A percentile compares a stretch with the other conserved stretches of the same genome.
Evolutionary conservation across 257 asterid genomes (phyloP).

Genomic region (Cruciata laevipes): DNA sequence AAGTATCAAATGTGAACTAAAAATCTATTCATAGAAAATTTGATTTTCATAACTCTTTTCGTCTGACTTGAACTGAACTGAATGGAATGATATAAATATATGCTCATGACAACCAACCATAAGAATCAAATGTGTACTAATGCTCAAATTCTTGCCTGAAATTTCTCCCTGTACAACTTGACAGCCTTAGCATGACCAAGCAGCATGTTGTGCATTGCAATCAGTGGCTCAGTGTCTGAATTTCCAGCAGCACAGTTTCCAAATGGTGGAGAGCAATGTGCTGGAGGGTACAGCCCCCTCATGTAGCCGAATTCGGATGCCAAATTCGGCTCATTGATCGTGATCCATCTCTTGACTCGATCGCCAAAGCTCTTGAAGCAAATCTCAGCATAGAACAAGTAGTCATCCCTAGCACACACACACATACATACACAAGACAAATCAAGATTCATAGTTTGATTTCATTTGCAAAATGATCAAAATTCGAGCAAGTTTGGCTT

Average conservation of each 20-base stretch:
- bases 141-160: slow-evolving; percentile 36
- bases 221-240: slow-evolving; percentile 70
- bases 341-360: slow-evolving; percentile 63
- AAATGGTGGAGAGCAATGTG: slow-evolving; percentile 66
- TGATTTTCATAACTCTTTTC: no score
- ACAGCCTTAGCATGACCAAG: slow-evolving; percentile 74
- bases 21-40: no score
- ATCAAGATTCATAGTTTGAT: not conserved
- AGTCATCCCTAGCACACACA: slow-evolving; percentile 54
- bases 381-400: slow-evolving; percentile 42
- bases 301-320: slow-evolving; percentile 38
- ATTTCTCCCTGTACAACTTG: slow-evolving; percentile 43
- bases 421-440: not conserved
- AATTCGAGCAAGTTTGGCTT: slow-evolving; percentile 13
- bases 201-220: slow-evolving; percentile 51
- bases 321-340: slow-evolving; percentile 62
- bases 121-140: no score
- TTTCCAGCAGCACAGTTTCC: slow-evolving; percentile 61
- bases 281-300: slow-evolving; percentile 46
- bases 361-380: slow-evolving; percentile 55
- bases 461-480: not conserved
- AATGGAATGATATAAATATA: no score
- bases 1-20: no score
- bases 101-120: no score
- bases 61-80: no score